Conservation (phyloP, 768 basidiomycete species). For the Leucogyrophana mollusca region DNA sequence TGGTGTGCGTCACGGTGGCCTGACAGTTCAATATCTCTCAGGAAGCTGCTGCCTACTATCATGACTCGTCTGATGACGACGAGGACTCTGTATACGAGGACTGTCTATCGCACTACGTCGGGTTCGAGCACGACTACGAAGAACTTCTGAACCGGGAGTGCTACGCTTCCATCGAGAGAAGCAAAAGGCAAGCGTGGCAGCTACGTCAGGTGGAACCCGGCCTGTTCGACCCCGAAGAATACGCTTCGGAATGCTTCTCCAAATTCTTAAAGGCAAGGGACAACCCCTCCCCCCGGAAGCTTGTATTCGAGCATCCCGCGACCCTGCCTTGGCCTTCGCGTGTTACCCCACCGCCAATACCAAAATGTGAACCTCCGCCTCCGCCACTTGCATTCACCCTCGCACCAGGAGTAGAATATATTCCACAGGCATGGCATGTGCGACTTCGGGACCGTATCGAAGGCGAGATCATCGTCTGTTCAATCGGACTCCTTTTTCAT, state of each 20-base stretch:
- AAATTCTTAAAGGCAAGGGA: constrained; percentile 23
- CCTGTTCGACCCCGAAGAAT: constrained; percentile 23
- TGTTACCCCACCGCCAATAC: neutral
- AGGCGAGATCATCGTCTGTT: constrained; percentile 24
- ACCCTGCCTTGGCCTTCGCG: constrained; percentile 16
- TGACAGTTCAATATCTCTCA: too few relatives aligned
- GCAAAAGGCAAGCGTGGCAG: constrained; percentile 5
- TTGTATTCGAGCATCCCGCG: constrained; percentile 19
- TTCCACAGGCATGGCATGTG: constrained; percentile 9
- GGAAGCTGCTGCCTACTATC: too few relatives aligned
- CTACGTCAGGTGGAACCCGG: constrained; percentile 20
- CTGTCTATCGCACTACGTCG: constrained; percentile 19
- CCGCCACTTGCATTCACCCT: neutral
- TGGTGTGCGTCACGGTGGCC: too few relatives aligned
- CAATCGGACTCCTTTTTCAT: constrained; percentile 24
- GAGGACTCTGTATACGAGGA: constrained; percentile 26
- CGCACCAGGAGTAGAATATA: neutral
- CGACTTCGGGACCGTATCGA: constrained; percentile 16
- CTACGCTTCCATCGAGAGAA: too few relatives aligned
- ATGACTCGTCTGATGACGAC: constrained; percentile 11
- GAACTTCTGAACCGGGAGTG: constrained; percentile 16
- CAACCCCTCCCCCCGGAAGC: constrained; percentile 13
- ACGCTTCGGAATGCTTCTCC: constrained; percentile 23
- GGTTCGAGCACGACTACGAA: constrained; percentile 15
- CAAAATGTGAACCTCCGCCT: too few relatives aligned